phyloP scores from a whole-genome alignment of 2,329 filamentous ascomycete genomes.

The Apiospora aurea region DNA sequence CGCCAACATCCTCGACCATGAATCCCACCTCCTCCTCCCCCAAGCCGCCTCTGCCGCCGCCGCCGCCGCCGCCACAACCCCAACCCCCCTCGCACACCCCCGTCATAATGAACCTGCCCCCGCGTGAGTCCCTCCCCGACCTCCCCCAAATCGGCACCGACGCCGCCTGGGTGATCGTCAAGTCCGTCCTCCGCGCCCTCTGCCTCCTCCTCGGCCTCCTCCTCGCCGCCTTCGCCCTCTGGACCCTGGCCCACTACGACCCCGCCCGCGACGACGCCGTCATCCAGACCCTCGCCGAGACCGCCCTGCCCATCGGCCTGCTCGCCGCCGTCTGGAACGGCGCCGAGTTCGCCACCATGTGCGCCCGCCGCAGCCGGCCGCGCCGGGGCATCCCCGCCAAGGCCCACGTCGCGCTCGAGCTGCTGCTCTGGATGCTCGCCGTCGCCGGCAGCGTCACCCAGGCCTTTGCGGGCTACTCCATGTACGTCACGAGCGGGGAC shows the following conservation, averaged over 20 bases:
- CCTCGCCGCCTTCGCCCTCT: slow-evolving; percentile 21
- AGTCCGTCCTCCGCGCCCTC: slow-evolving; percentile 34
- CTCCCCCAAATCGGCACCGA: slow-evolving; percentile 31
- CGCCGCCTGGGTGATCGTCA: slow-evolving; percentile 35
- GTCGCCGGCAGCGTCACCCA: not conserved
- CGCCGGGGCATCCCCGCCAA: slow-evolving; percentile 36
- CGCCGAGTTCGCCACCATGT: slow-evolving; percentile 36
- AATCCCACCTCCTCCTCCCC: not conserved
- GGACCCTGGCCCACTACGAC: slow-evolving; percentile 19
- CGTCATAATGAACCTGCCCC: not conserved
- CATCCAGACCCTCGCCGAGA: not conserved
- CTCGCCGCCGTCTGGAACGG: slow-evolving; percentile 33
- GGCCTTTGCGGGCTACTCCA: not conserved
- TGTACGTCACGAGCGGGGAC: not conserved
- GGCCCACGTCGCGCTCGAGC: slow-evolving; percentile 39
- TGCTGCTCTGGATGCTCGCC: slow-evolving; percentile 32
- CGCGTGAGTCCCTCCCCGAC: slow-evolving; percentile 25
- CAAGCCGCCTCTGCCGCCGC: not conserved
- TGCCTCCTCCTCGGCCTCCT: slow-evolving; percentile 27
- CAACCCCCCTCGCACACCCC: not conserved
- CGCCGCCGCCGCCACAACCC: not conserved
- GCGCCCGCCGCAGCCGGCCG: slow-evolving; percentile 32
- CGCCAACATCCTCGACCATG: not conserved
- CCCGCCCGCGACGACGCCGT: no score
- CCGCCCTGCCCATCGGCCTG: not conserved